A percentile compares a stretch with the other conserved stretches of the same genome.
Conservation (phyloP, 2,329 filamentous ascomycete species). For the Juglanconis juglandina region DNA sequence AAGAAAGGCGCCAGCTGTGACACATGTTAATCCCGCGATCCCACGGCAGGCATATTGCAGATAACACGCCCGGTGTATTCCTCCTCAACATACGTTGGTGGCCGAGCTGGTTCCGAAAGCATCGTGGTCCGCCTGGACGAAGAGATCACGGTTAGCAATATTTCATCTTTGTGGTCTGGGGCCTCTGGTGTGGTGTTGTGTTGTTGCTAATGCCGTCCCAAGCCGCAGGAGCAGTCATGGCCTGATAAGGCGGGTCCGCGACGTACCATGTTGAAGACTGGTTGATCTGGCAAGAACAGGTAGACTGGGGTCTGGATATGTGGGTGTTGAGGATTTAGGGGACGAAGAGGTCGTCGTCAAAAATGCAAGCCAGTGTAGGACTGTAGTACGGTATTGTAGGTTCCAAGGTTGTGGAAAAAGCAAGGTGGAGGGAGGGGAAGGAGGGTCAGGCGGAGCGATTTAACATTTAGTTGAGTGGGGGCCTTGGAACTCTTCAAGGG, state of each 20-base stretch:
- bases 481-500: too few species aligned
- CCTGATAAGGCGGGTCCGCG: neutral
- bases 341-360: neutral
- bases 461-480: too few species aligned
- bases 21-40: constrained; percentile 17
- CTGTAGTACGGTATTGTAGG: neutral
- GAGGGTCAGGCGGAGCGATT: neutral
- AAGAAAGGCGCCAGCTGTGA: constrained; percentile 86
- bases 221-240: neutral
- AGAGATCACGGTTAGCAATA: neutral
- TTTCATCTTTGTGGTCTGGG: neutral
- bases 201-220: neutral
- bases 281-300: neutral
- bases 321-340: neutral
- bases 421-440: neutral
- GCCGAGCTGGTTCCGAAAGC: constrained; percentile 3
- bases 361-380: neutral
- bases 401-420: neutral
- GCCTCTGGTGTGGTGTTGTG: neutral
- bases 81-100: neutral
- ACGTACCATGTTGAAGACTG: constrained; percentile 3
- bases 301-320: neutral
- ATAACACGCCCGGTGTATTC: neutral
- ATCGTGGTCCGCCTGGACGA: neutral
- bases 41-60: neutral